Evolutionary conservation across 2,329 filamentous ascomycete species (phyloP).

Genomic region (Furcasterigmium sp.): DNA sequence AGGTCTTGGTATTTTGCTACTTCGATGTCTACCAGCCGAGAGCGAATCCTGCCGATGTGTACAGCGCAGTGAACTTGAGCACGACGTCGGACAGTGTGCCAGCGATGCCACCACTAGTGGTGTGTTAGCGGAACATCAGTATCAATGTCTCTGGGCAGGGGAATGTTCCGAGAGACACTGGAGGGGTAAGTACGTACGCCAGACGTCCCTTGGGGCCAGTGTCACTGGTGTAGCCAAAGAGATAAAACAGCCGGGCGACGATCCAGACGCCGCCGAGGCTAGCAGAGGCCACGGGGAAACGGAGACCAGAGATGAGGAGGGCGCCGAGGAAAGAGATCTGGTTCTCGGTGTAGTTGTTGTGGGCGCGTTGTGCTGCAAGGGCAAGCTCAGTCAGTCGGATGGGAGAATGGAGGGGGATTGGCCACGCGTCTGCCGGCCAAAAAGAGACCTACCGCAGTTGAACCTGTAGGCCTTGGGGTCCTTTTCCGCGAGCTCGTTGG

Average conservation of each 20-base stretch:
- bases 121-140: constrained; percentile 5
- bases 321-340: constrained; percentile 45
- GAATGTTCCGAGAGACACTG: not conserved
- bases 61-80: constrained; percentile 39
- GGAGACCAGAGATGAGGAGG: constrained; percentile 51
- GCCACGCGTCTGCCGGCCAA: no score
- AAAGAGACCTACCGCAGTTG: constrained; percentile 56
- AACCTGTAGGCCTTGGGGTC: constrained; percentile 50
- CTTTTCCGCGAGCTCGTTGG: constrained; percentile 46
- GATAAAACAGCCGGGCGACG: constrained; percentile 47
- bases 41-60: constrained; percentile 32
- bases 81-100: constrained; percentile 26
- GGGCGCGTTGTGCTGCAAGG: constrained; percentile 49
- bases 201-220: constrained; percentile 39
- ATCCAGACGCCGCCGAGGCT: constrained; percentile 47
- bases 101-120: constrained; percentile 27
- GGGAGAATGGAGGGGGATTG: not conserved
- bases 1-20: not conserved
- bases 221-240: constrained; percentile 44
- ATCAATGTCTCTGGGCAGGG: not conserved
- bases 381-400: not conserved
- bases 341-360: constrained; percentile 61
- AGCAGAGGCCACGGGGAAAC: constrained; percentile 45
- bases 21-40: constrained; percentile 18
- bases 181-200: constrained; percentile 25